Evolutionary conservation across 768 basidiomycete species (phyloP), one percentile per base, ranked within the genome.

Genomic region (Suillus subluteus): DNA sequence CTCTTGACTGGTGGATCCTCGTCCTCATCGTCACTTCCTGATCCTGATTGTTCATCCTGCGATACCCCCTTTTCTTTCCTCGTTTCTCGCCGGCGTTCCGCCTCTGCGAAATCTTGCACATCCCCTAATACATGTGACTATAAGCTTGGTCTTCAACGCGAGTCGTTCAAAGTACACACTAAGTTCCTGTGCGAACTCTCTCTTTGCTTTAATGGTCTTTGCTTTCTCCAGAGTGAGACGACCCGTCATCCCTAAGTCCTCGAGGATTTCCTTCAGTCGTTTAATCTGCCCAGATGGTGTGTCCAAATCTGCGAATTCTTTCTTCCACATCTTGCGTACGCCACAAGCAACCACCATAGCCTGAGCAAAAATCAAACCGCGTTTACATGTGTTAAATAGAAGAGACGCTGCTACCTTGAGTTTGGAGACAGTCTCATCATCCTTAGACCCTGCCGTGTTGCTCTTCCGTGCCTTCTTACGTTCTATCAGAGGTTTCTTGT

Each of bases 151-250:
- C 44, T 6, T 8, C 63, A 35, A 52, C 6, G 46, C 23, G 3
- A 23, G 30, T 56, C 35, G 56, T 35, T 52, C 16, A 58, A 65
- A 38, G 30, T 30, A 82, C 87, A 40, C 69, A 96, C 94, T 85
- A 23, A 95, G 82, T 73, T 96, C 94, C 66, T 92, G 82, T 30
- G 86, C 90, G 7, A 94, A 74, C 74, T 96, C 96, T 55, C 94
- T 82, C 72, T 86, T 86, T 75, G 82, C 86, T 67, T 84, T 90
- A 70, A 96, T 91, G 4, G 81, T 79, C 70, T 87, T 92, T 5
- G 95, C 95, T 78, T 96, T 91, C 63, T 93, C 94, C 72, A 94
- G 71, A 67, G 87, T 95, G 72, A 89, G 80, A 30, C 90, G 85
- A 1, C 92, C 91, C 0, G 81, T 86, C 93, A 96, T 96, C 1